Conservation (phyloP, 345 rosid species). For the Gynandropsis gynandra region DNA sequence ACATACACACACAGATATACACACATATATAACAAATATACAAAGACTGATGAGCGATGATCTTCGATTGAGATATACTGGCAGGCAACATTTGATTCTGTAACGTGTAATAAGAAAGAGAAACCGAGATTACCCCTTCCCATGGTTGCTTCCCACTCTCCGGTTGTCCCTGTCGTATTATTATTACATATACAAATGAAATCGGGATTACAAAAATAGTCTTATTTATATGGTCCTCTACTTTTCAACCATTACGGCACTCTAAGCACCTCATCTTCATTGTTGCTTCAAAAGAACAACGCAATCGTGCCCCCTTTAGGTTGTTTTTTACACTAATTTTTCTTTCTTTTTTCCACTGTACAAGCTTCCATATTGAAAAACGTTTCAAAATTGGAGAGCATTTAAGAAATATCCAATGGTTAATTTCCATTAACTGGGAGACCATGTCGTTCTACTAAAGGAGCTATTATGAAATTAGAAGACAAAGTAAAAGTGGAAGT, state of each 20-base stretch:
- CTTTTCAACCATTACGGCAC: too few relatives aligned
- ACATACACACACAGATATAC: neutral
- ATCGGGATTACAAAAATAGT: neutral
- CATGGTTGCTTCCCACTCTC: conserved; percentile 48
- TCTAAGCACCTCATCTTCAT: neutral
- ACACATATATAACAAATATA: neutral
- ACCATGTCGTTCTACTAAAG: neutral
- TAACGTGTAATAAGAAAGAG: neutral
- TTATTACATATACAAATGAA: conserved; percentile 7
- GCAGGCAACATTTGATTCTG: too few relatives aligned
- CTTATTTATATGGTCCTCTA: neutral
- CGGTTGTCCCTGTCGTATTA: conserved; percentile 34
- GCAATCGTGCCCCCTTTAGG: neutral
- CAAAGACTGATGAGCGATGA: neutral
- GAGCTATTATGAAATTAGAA: neutral
- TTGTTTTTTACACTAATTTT: neutral
- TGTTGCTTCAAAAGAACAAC: neutral
- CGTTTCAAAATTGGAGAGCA: neutral
- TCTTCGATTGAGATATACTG: too few relatives aligned
- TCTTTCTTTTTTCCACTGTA: too few relatives aligned
- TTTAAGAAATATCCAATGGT: conserved; percentile 1
- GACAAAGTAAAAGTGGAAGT: neutral
- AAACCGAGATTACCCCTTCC: conserved; percentile 46
- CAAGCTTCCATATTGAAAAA: too few relatives aligned
- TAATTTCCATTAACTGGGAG: neutral